Conservation (phyloP, 2,329 filamentous ascomycete genomes). For the Coniochaeta sp. region DNA sequence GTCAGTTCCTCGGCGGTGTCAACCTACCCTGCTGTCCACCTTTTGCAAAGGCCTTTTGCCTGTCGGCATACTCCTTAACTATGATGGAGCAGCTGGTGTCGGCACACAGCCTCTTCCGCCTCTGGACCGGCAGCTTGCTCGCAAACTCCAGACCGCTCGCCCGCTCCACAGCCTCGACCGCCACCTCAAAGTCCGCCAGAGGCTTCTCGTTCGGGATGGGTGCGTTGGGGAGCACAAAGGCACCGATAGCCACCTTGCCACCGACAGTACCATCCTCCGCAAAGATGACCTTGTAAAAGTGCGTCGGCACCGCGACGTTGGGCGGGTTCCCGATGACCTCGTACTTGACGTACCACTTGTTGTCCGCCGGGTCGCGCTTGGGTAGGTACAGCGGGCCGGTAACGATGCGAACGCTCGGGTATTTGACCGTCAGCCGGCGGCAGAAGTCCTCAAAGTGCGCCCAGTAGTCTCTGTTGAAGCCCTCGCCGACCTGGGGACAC, state of each 20-base stretch:
- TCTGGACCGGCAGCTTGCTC: slow-evolving; percentile 62
- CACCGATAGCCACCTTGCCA: slow-evolving; percentile 79
- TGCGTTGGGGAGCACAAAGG: slow-evolving; percentile 93
- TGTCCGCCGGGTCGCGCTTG: slow-evolving; percentile 69
- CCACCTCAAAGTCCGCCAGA: slow-evolving; percentile 87
- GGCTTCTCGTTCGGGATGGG: slow-evolving; percentile 81
- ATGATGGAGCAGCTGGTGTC: slow-evolving; percentile 80
- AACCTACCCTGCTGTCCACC: slow-evolving; percentile 2
- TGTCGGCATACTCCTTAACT: slow-evolving; percentile 68
- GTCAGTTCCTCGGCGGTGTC: background rate
- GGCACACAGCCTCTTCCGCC: slow-evolving; percentile 73
- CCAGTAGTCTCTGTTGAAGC: slow-evolving; percentile 99
- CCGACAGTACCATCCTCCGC: slow-evolving; percentile 69
- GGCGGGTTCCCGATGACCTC: slow-evolving; percentile 93
- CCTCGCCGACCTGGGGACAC: slow-evolving; percentile 96
- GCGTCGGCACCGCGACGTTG: slow-evolving; percentile 90
- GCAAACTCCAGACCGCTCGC: slow-evolving; percentile 91
- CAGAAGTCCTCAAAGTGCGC: slow-evolving; percentile 98
- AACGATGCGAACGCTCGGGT: slow-evolving; percentile 83
- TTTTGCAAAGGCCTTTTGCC: slow-evolving; percentile 51
- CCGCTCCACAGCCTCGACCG: slow-evolving; percentile 83
- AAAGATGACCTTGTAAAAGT: slow-evolving; percentile 99
- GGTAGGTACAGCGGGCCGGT: slow-evolving; percentile 93
- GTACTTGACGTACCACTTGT: slow-evolving; percentile 93
- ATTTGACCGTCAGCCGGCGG: slow-evolving; percentile 68